phyloP scores from a whole-genome alignment of 306 rosid species.

The Lathyrus aphaca region DNA sequence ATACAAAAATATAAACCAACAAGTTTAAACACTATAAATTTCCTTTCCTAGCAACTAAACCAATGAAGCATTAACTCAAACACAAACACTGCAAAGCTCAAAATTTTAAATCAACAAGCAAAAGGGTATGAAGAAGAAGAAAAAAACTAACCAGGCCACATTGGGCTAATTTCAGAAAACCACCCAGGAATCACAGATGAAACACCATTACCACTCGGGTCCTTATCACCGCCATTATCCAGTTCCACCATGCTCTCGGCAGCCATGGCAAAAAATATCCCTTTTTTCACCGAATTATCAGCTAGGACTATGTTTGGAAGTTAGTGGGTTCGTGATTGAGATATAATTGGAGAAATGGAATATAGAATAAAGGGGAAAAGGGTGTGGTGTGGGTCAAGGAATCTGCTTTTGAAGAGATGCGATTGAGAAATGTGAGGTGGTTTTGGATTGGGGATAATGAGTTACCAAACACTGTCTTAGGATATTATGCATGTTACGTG shows the following conservation, averaged over 20 bases:
- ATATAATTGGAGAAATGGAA: slow-evolving; percentile 41
- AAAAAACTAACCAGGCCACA: slow-evolving; percentile 92
- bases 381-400: slow-evolving; percentile 38
- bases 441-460: neutral
- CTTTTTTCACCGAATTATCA: slow-evolving; percentile 1
- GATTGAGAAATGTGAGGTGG: slow-evolving; percentile 6
- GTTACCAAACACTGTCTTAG: neutral
- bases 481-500: slow-evolving; percentile 15
- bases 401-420: slow-evolving; percentile 37
- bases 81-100: neutral
- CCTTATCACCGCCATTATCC: slow-evolving; percentile 55
- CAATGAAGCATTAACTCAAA: neutral
- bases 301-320: slow-evolving; percentile 30
- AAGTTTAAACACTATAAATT: neutral
- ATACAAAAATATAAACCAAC: neutral
- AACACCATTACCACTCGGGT: slow-evolving; percentile 44
- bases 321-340: slow-evolving; percentile 20
- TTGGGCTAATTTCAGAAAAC: slow-evolving; percentile 99
- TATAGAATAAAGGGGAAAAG: slow-evolving; percentile 34
- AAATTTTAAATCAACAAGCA: neutral
- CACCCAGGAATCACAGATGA: slow-evolving; percentile 89
- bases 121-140: slow-evolving; percentile 28
- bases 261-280: slow-evolving; percentile 49
- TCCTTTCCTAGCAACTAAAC: slow-evolving; percentile 16
- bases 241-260: slow-evolving; percentile 32